Base-by-base conservation (phyloP, 2,329 filamentous ascomycete species). In the Paecilomyces sp. region DNA sequence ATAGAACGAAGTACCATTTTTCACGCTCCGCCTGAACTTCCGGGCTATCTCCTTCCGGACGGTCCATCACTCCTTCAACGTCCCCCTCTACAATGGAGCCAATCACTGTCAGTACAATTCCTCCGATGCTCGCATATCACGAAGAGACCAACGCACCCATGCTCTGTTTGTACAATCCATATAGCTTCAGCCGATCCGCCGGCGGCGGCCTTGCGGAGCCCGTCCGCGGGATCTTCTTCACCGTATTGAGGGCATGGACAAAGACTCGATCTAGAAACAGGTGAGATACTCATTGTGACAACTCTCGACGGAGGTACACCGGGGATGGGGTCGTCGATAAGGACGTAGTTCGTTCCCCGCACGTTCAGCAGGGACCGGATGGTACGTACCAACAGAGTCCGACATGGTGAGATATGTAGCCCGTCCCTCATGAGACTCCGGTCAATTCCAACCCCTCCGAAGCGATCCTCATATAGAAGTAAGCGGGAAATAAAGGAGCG, bases 91-190 rank as follows among this genome's bases (percentile, higher is more conserved):
- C 57, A 55, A 6, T 25, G 24, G 50, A 8, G 34, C 47, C 7
- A 41, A 54, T 51, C n/a, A 18, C 41, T 36, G 31, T 69, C 60
- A 68, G 65, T 59, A 24, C 31, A 25, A 25, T 41, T 52, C 33
- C 33, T 58, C 33, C 51, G 11, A 25, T 53, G n/a, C 36, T 41
- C 6, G 50, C 15, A 52, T 3, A 6, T 28, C 13, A 36, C 22
- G 55, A 33, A 9, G 54, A 33, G 18, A 54, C n/a, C 15, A 51
- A 68, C 74, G 63, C 76, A 84, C 82, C 84, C 94, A 97, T 97
- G 63, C 92, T 92, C 77, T 99, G 94, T 74, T 99, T 99, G 80
- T 99, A 99, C 66, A 99, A 83, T 64, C 94, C 94, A 88, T 99
- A 99, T 63, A 99, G 88, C 60, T 90, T 89, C 67, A 99, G 82